These are phyloP conservation scores for Xylaria sp. DNA, from an alignment of 2,329 filamentous ascomycete genomes.

Conservation along the genomic window DNA sequence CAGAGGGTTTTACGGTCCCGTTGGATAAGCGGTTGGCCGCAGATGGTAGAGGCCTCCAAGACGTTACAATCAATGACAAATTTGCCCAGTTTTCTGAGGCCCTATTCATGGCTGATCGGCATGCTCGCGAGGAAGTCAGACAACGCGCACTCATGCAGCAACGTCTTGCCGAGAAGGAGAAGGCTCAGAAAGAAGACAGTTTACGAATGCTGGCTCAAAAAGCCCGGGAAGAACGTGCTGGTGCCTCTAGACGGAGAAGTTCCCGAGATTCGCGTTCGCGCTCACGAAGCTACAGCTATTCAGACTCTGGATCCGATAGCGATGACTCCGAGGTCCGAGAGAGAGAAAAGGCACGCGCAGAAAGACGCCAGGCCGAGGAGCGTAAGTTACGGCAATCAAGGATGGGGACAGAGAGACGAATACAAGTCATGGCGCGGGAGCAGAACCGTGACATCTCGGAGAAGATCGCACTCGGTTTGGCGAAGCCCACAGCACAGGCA, in stretches of 20 bases:
- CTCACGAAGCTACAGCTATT: conserved; percentile 64
- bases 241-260: conserved; percentile 60
- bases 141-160: conserved; percentile 96
- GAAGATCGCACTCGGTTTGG: conserved; percentile 92
- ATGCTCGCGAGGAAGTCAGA: conserved; percentile 94
- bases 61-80: conserved; percentile 97
- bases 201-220: conserved; percentile 89
- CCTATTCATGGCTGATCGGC: conserved; percentile 91
- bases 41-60: conserved; percentile 89
- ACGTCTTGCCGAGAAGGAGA: conserved; percentile 94
- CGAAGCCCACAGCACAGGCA: conserved; percentile 90
- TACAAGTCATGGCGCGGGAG: conserved; percentile 93
- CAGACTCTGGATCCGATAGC: conserved; percentile 63
- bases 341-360: conserved; percentile 79
- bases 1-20: conserved; percentile 90
- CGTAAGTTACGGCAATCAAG: conserved; percentile 90
- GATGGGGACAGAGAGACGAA: conserved; percentile 92
- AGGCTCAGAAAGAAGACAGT: conserved; percentile 91
- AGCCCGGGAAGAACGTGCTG: conserved; percentile 83
- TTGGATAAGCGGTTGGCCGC: conserved; percentile 95
- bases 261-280: conserved; percentile 57
- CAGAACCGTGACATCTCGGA: conserved; percentile 97
- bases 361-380: conserved; percentile 84
- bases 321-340: conserved; percentile 79
- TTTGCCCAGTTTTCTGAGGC: conserved; percentile 97